Evolutionary conservation across 2,329 filamentous ascomycete genomes (phyloP).

Genomic region (Botrytis tulipae): DNA sequence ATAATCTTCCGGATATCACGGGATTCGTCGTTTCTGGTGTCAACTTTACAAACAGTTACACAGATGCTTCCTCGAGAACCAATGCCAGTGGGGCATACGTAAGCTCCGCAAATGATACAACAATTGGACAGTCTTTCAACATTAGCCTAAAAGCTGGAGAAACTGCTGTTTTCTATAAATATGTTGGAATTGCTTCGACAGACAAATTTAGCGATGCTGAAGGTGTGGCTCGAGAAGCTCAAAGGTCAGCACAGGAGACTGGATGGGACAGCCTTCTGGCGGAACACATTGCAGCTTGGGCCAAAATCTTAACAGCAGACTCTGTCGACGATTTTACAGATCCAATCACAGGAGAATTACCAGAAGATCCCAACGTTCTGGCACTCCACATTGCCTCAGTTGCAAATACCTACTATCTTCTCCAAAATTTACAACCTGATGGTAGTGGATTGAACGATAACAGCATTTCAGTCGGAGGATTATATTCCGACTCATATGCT

Average conservation of each 20-base stretch:
- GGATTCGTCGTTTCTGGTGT: constrained; percentile 57
- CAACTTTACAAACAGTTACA: constrained; percentile 39
- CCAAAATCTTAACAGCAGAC: constrained; percentile 55
- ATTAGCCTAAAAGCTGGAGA: constrained; percentile 53
- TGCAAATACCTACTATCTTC: constrained; percentile 55
- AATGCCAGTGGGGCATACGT: constrained; percentile 44
- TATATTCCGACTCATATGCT: constrained; percentile 66
- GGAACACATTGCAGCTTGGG: constrained; percentile 63
- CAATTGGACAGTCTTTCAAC: constrained; percentile 60
- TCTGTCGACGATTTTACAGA: constrained; percentile 63
- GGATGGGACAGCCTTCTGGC: constrained; percentile 56
- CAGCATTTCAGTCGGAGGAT: constrained; percentile 66
- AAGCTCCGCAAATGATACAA: constrained; percentile 54
- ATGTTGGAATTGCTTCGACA: constrained; percentile 64
- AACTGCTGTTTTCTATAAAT: constrained; percentile 60
- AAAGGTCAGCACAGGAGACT: constrained; percentile 46
- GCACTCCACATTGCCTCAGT: constrained; percentile 51
- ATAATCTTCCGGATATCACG: constrained; percentile 60
- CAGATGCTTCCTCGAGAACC: constrained; percentile 39
- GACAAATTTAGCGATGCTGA: constrained; percentile 64
- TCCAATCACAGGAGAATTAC: constrained; percentile 55
- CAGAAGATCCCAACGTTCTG: constrained; percentile 57
- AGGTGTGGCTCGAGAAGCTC: constrained; percentile 54
- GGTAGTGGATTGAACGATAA: constrained; percentile 56
- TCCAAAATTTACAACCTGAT: constrained; percentile 50